Evolutionary conservation across 1,284 basidiomycete species (phyloP).

Genomic region (Malassezia caprae): DNA sequence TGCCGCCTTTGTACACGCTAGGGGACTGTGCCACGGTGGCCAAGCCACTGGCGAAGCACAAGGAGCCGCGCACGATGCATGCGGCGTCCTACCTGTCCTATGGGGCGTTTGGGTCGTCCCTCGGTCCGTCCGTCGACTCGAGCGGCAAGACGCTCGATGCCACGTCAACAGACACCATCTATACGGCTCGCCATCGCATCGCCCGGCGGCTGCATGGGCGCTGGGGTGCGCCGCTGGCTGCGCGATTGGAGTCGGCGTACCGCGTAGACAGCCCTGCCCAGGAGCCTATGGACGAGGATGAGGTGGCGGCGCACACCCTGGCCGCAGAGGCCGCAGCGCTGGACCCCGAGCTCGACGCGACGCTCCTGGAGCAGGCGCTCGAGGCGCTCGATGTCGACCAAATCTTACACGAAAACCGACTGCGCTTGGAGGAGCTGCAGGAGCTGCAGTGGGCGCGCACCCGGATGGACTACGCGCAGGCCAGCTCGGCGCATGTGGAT

Average conservation of each 20-base stretch:
- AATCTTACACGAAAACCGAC: constrained; percentile 21
- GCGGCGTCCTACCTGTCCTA: constrained; percentile 31
- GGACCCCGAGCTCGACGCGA: constrained; percentile 15
- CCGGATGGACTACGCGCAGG: constrained; percentile 19
- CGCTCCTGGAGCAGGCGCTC: constrained; percentile 15
- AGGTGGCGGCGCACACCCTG: background rate
- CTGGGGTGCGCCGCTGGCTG: constrained; percentile 10
- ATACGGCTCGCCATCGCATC: background rate
- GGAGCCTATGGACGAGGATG: background rate
- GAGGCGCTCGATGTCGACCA: constrained; percentile 23
- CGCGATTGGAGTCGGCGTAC: constrained; percentile 10
- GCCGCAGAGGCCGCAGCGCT: constrained; percentile 4
- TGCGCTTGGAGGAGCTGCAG: constrained; percentile 29
- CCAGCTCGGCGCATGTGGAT: constrained; percentile 8
- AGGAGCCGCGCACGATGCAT: background rate
- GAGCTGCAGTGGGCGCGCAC: constrained; percentile 35
- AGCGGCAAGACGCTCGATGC: constrained; percentile 21
- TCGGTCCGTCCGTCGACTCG: constrained; percentile 38
- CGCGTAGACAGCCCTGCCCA: constrained; percentile 13
- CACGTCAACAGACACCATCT: constrained; percentile 18
- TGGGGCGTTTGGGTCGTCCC: constrained; percentile 30
- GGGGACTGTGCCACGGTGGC: constrained; percentile 17
- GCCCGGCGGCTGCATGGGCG: background rate
- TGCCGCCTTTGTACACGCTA: constrained; percentile 20
- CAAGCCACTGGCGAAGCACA: background rate